Evolutionary conservation across 352 stramenopile genomes (phyloP).

Genomic region (Globisporangium cystogenes): DNA sequence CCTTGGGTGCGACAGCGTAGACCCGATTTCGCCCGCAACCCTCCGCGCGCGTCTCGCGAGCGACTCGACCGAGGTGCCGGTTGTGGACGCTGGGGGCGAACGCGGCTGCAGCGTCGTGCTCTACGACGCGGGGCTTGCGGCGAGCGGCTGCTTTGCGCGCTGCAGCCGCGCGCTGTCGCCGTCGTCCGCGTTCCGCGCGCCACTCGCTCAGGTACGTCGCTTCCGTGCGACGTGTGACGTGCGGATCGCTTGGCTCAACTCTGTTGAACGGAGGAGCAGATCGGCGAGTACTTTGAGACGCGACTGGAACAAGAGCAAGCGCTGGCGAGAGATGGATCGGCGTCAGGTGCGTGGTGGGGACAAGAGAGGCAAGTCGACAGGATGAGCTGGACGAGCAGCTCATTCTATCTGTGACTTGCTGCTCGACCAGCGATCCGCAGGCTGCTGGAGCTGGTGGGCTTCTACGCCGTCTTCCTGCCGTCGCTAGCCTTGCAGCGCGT

Average conservation of each 20-base stretch:
- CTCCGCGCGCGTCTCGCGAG: neutral
- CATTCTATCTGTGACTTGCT: neutral
- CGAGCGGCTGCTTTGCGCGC: conserved; percentile 8
- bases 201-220: conserved; percentile 4
- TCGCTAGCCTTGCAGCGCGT: conserved; percentile 16
- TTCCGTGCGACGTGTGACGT: neutral
- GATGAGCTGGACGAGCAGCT: too few species aligned
- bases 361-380: too few species aligned
- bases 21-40: neutral
- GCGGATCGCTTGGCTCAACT: neutral
- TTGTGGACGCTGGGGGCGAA: neutral
- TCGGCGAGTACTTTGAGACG: conserved; percentile 9
- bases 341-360: neutral
- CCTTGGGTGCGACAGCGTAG: neutral
- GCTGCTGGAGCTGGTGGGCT: conserved; percentile 9
- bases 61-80: neutral
- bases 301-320: neutral
- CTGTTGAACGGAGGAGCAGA: neutral
- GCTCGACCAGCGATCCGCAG: neutral
- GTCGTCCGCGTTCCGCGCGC: conserved; percentile 5
- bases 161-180: conserved; percentile 5
- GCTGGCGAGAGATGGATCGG: neutral
- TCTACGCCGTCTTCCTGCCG: conserved; percentile 20
- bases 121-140: conserved; percentile 17
- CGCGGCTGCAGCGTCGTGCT: conserved; percentile 17